These are phyloP conservation scores for Erigeron canadensis DNA, from an alignment of 129 eudicot genomes.

Conservation along the genomic window DNA sequence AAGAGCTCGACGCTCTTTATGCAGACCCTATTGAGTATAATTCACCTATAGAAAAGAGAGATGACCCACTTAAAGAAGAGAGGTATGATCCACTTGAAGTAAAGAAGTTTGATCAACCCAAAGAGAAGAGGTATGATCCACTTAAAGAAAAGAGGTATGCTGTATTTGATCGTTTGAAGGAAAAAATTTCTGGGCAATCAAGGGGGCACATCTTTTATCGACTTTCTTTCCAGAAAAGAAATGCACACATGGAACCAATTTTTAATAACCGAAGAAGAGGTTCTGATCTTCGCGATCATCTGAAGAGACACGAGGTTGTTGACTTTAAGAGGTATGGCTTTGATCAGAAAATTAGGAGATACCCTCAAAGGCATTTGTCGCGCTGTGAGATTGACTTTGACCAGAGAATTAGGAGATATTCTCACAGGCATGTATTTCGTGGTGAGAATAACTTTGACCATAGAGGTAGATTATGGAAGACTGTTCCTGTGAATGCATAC, in stretches of 20 bases:
- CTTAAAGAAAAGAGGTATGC: constrained; percentile 25
- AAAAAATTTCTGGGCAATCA: constrained; percentile 25
- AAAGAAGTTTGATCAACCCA: neutral
- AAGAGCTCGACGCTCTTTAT: constrained; percentile 26
- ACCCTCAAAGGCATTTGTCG: constrained; percentile 20
- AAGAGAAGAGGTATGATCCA: constrained; percentile 14
- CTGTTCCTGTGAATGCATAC: constrained; percentile 22
- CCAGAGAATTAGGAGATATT: constrained; percentile 26
- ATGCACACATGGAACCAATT: constrained; percentile 8
- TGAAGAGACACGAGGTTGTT: constrained; percentile 38
- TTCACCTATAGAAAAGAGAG: constrained; percentile 17
- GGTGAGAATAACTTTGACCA: constrained; percentile 26
- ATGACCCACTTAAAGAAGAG: constrained; percentile 26
- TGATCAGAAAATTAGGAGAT: constrained; percentile 23
- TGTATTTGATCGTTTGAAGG: constrained; percentile 18
- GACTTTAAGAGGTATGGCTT: constrained; percentile 28
- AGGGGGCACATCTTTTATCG: constrained; percentile 35
- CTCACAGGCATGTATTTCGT: constrained; percentile 9
- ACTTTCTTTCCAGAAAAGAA: constrained; percentile 39
- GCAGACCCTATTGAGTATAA: constrained; percentile 12
- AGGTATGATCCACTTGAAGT: constrained; percentile 22
- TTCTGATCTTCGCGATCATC: constrained; percentile 52
- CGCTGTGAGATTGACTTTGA: constrained; percentile 20
- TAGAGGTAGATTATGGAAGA: constrained; percentile 27
- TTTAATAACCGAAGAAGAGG: constrained; percentile 22